Percentiles rank a stretch among this genome's conserved stretches.
phyloP scores from a whole-genome alignment of 2,329 filamentous ascomycete genomes.

The Phyllachora maydis region DNA sequence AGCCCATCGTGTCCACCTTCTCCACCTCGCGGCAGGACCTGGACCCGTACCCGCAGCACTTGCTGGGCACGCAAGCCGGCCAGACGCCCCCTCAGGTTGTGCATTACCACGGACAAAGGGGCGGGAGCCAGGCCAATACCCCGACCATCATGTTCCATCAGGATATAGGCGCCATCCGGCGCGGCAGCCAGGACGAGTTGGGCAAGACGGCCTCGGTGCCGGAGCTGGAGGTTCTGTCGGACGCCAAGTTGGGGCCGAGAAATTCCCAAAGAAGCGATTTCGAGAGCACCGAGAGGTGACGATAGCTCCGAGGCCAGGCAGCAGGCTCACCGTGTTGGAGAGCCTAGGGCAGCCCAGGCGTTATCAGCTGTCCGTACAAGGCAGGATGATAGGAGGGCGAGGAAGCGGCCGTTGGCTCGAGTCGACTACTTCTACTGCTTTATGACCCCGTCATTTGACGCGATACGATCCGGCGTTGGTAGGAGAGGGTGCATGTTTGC shows the following conservation, averaged over 20 bases:
- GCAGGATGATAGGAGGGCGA: no score
- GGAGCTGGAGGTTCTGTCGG: slow-evolving; percentile 17
- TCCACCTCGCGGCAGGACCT: slow-evolving; percentile 51
- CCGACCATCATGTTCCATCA: slow-evolving; percentile 33
- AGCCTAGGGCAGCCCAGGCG: no score
- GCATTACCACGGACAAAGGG: slow-evolving; percentile 45
- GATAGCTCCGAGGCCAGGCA: not conserved
- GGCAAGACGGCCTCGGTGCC: slow-evolving; percentile 15
- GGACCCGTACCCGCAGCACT: slow-evolving; percentile 45
- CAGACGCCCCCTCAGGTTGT: slow-evolving; percentile 44
- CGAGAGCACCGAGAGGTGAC: slow-evolving; percentile 6
- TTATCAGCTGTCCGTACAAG: no score
- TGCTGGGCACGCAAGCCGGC: slow-evolving; percentile 38
- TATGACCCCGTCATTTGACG: no score
- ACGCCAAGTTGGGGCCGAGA: slow-evolving; percentile 13
- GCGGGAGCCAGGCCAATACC: slow-evolving; percentile 46
- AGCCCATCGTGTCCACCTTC: slow-evolving; percentile 47
- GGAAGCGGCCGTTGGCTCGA: no score
- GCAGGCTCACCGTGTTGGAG: no score
- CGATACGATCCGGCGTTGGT: no score
- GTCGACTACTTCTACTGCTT: no score
- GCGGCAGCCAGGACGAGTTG: slow-evolving; percentile 24
- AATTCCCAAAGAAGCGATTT: slow-evolving; percentile 7
- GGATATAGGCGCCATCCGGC: slow-evolving; percentile 22
- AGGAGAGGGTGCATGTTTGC: no score